Evolutionary conservation across 192 early-diverging fungal genomes (phyloP).

Genomic region (Mortierella hygrophila): DNA sequence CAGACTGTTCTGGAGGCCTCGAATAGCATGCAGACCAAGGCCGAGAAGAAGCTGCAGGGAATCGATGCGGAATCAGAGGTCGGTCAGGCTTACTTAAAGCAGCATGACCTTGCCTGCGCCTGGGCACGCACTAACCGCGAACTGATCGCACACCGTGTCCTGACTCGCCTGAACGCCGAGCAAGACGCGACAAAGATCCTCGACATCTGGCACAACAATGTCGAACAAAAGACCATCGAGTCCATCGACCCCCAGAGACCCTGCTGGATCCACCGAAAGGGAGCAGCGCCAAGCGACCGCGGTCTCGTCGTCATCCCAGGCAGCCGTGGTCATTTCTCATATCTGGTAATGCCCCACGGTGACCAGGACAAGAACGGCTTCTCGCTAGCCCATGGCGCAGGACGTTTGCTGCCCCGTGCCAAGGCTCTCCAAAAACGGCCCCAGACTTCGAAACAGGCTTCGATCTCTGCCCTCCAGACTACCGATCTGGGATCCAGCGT

Average conservation of each 20-base stretch:
- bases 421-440: slow-evolving; percentile 57
- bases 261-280: slow-evolving; percentile 69
- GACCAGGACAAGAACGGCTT: slow-evolving; percentile 61
- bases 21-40: slow-evolving; percentile 38
- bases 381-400: slow-evolving; percentile 72
- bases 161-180: slow-evolving; percentile 51
- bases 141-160: slow-evolving; percentile 65
- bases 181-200: slow-evolving; percentile 55
- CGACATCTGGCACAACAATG: slow-evolving; percentile 72
- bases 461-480: slow-evolving; percentile 48
- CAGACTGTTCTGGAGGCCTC: slow-evolving; percentile 60
- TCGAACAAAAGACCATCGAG: slow-evolving; percentile 50
- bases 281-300: slow-evolving; percentile 67
- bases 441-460: slow-evolving; percentile 43
- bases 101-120: slow-evolving; percentile 60
- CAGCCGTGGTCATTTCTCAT: slow-evolving; percentile 67
- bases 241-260: slow-evolving; percentile 14
- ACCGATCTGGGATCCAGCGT: slow-evolving; percentile 65
- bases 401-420: slow-evolving; percentile 60
- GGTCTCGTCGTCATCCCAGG: slow-evolving; percentile 72
- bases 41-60: slow-evolving; percentile 43
- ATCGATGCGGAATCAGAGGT: slow-evolving; percentile 40
- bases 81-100: slow-evolving; percentile 54
- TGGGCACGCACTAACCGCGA: slow-evolving; percentile 70
- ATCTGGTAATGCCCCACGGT: slow-evolving; percentile 64